Evolutionary conservation across 2,329 filamentous ascomycete genomes (phyloP).

Genomic region (Dothideomycetes sp.): DNA sequence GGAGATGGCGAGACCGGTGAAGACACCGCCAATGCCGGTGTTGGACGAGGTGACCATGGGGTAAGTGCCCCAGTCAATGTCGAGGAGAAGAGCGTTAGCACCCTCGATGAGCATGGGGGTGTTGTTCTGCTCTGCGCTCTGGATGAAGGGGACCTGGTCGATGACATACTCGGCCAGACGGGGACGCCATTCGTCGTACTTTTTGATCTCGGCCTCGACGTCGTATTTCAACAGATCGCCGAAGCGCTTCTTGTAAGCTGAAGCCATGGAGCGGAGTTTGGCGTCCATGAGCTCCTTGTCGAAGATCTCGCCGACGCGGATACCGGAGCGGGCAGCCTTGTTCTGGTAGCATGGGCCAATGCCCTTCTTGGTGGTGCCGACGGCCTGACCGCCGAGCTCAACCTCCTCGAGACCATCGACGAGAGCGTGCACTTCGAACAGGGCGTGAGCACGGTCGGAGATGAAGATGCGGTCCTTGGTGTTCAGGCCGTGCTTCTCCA

Average conservation of each 20-base stretch:
- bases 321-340: constrained; percentile 54
- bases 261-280: constrained; percentile 51
- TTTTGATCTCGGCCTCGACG: constrained; percentile 56
- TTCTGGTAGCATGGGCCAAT: constrained; percentile 49
- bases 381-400: constrained; percentile 37
- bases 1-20: constrained; percentile 52
- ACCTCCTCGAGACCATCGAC: constrained; percentile 56
- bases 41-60: constrained; percentile 51
- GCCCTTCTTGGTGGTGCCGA: constrained; percentile 39
- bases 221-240: constrained; percentile 57
- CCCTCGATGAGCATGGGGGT: constrained; percentile 58
- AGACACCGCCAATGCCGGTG: constrained; percentile 49
- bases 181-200: constrained; percentile 48
- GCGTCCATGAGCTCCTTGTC: constrained; percentile 53
- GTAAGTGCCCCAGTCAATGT: constrained; percentile 53
- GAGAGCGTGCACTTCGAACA: constrained; percentile 53
- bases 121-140: constrained; percentile 46
- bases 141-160: constrained; percentile 56
- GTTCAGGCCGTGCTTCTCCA: constrained; percentile 51
- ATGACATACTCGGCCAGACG: constrained; percentile 51
- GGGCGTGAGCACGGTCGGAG: constrained; percentile 51
- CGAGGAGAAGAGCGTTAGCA: constrained; percentile 57
- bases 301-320: constrained; percentile 58
- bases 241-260: constrained; percentile 57
- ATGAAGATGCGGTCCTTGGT: constrained; percentile 51